A percentile compares a stretch with the other conserved stretches of the same genome.
phyloP scores from a whole-genome alignment of 2,329 filamentous ascomycete genomes.

The Phialophora verrucosa region DNA sequence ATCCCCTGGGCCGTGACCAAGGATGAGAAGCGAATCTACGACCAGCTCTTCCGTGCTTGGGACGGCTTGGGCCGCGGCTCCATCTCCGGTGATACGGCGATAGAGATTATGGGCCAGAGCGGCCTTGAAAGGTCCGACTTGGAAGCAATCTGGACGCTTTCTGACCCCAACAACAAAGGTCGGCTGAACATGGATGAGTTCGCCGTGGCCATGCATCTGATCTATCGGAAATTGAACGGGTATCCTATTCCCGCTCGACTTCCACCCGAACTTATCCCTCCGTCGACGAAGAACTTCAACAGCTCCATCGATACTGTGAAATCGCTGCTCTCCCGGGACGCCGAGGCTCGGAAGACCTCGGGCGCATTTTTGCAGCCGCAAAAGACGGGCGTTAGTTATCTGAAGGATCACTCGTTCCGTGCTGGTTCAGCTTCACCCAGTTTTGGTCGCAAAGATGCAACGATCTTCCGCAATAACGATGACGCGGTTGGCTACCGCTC shows the following conservation, averaged over 20 bases:
- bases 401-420: slow-evolving; percentile 93
- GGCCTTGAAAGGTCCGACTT: slow-evolving; percentile 88
- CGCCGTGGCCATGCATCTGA: slow-evolving; percentile 97
- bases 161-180: slow-evolving; percentile 92
- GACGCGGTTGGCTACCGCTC: slow-evolving; percentile 91
- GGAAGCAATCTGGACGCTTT: slow-evolving; percentile 91
- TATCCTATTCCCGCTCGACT: slow-evolving; percentile 88
- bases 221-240: slow-evolving; percentile 95
- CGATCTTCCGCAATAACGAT: slow-evolving; percentile 95
- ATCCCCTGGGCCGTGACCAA: slow-evolving; percentile 99
- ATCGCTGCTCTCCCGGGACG: slow-evolving; percentile 84
- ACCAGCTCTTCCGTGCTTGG: slow-evolving; percentile 93
- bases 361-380: slow-evolving; percentile 91
- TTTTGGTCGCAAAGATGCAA: slow-evolving; percentile 83
- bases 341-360: slow-evolving; percentile 84
- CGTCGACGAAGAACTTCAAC: slow-evolving; percentile 90
- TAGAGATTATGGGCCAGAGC: slow-evolving; percentile 97
- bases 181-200: slow-evolving; percentile 96
- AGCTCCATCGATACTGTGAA: slow-evolving; percentile 94
- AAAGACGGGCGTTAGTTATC: slow-evolving; percentile 96
- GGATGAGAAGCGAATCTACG: slow-evolving; percentile 96
- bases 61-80: slow-evolving; percentile 92
- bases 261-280: slow-evolving; percentile 89
- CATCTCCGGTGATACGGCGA: slow-evolving; percentile 88
- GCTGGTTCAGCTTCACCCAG: slow-evolving; percentile 63